Conservation (phyloP, 1,284 basidiomycete genomes). For the Vanrija sp. region DNA sequence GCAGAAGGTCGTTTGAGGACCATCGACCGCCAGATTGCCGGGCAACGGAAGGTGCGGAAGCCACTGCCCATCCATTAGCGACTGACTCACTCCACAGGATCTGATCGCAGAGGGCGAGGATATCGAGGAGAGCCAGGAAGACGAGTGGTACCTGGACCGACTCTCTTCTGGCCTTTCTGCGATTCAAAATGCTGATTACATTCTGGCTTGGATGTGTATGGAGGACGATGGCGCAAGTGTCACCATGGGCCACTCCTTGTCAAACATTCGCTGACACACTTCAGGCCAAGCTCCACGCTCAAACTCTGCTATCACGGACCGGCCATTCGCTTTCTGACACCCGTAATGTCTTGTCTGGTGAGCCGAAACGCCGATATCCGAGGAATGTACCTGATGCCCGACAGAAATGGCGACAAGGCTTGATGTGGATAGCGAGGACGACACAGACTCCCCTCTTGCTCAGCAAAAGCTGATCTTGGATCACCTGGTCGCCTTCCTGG, state of each 20-base stretch:
- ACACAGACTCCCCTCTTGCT: constrained; percentile 13
- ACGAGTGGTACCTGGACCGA: constrained; percentile 73
- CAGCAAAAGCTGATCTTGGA: constrained; percentile 32
- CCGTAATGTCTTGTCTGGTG: constrained; percentile 35
- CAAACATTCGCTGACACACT: neutral
- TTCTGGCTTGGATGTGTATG: constrained; percentile 92
- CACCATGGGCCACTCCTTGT: neutral
- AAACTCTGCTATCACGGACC: constrained; percentile 69
- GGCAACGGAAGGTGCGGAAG: constrained; percentile 60
- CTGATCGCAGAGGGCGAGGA: constrained; percentile 60
- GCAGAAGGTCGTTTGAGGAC: constrained; percentile 59
- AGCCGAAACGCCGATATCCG: neutral
- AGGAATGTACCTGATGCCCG: neutral
- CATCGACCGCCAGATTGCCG: constrained; percentile 62
- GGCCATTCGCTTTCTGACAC: constrained; percentile 45
- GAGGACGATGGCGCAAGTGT: constrained; percentile 89
- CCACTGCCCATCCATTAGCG: neutral
- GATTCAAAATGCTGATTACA: constrained; percentile 86
- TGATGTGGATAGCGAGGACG: constrained; percentile 25
- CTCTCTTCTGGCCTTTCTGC: constrained; percentile 84
- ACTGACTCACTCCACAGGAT: constrained; percentile 48
- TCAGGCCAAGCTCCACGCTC: constrained; percentile 60
- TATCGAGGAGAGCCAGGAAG: constrained; percentile 62
- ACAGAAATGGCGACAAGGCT: constrained; percentile 34
- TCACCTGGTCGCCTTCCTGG: constrained; percentile 29